A percentile compares a stretch with the other conserved stretches of the same genome.
phyloP scores from a whole-genome alignment of 768 basidiomycete species.

The Boletus vermiculosoides region DNA sequence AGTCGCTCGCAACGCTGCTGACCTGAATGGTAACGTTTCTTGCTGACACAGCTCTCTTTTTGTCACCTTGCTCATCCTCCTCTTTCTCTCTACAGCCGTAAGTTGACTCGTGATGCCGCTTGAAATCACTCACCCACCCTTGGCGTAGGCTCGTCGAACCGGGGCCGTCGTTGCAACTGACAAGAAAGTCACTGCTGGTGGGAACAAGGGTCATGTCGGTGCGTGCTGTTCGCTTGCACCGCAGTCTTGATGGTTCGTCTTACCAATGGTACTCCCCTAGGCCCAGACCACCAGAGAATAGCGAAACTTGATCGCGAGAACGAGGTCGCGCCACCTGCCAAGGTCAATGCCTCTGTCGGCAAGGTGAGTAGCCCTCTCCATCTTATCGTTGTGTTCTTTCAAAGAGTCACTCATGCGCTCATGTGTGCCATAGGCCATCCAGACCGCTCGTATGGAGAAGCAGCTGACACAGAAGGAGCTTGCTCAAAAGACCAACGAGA shows the following conservation, averaged over 20 bases:
- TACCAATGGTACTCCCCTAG: constrained; percentile 37
- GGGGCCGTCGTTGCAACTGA: constrained; percentile 81
- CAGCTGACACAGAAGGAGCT: constrained; percentile 89
- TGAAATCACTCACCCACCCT: constrained; percentile 7
- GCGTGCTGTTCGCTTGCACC: constrained; percentile 11
- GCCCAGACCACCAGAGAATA: constrained; percentile 90
- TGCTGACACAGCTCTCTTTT: neutral
- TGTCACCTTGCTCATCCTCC: constrained; percentile 15
- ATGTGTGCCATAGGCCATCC: constrained; percentile 62
- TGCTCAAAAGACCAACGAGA: constrained; percentile 92
- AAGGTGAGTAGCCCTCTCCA: constrained; percentile 45
- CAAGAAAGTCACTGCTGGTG: constrained; percentile 67
- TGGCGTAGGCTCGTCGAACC: constrained; percentile 62
- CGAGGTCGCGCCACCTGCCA: constrained; percentile 89
- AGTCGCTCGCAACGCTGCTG: constrained; percentile 61
- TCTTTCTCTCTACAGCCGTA: constrained; percentile 46
- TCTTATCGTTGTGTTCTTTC: neutral
- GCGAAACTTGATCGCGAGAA: constrained; percentile 94
- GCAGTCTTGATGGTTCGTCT: neutral
- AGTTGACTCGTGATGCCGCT: constrained; percentile 23
- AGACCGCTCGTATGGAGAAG: constrained; percentile 73
- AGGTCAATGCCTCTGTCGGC: constrained; percentile 69
- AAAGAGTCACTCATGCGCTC: neutral
- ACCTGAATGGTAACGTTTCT: constrained; percentile 46
- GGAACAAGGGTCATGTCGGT: constrained; percentile 81